Evolutionary conservation across 805 yeast species (phyloP), one percentile per base, ranked within the genome.

Genomic region (Suhomyces xylopsoci): DNA sequence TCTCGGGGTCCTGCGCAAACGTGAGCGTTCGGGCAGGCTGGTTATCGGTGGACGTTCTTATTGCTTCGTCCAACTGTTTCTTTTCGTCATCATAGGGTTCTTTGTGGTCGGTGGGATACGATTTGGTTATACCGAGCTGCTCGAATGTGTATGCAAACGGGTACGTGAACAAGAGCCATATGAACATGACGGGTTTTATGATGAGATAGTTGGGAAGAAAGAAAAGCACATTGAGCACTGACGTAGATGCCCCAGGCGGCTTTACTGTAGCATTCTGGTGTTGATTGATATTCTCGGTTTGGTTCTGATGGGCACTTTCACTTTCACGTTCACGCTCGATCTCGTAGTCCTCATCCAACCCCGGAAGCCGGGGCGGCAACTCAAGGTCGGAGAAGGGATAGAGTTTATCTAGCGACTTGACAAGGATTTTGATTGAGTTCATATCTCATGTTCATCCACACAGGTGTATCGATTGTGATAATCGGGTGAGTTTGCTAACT

Each of bases 131-230:
- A 17, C 60, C 60, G 32, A 57, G 48, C 25, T 58, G 55, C 56
- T 62, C 56, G 26, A 82, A 61, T 15, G 81, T 60, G 51, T 76
- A 66, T 15, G 69, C 71, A 55, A 84, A 67, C 0, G 92, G 92
- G 60, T 78, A 81, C 1, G 84, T 76, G 5, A 81, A 52, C n/a
- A 85, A 55, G 48, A 70, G 74, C 80, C 88, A 77, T 1, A 78
- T 43, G 47, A 78, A 71, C 4, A 69, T 54, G 14, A 82, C 52
- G 2, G 92, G 91, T 51, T 76, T 77, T n/a, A 80, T 55, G 4
- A 85, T 56, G 6, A 85, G 49, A 41, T 76, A 58, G 55, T 80
- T 77, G 7, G 87, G 85, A 0, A 82, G 47, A 55, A 79, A 82
- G 30, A 79, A 58, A 42, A 80, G 28, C 5, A 72, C 58, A 9